Evolutionary conservation across 129 eudicot species (phyloP).

Genomic region (Cynara cardunculus): DNA sequence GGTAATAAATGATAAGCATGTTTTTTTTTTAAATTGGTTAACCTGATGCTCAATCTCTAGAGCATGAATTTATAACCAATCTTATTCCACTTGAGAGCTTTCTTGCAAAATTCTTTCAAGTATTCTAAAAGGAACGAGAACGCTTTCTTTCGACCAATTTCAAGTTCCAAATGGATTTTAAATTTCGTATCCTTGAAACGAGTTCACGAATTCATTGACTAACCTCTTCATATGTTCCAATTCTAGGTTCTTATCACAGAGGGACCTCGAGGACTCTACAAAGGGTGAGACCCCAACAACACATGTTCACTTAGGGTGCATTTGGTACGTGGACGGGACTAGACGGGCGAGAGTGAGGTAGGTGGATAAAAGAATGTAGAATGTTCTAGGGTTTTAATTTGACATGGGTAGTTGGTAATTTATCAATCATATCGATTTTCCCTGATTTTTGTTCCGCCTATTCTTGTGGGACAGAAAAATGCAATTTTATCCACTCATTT

Average conservation of each 20-base stretch:
- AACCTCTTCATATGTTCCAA: background rate
- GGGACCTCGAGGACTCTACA: conserved; percentile 90
- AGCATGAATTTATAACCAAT: background rate
- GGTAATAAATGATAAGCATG: background rate
- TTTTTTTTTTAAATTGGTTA: background rate
- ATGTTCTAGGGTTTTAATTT: background rate
- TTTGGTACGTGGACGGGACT: background rate
- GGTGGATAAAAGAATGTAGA: background rate
- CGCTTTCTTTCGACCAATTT: background rate
- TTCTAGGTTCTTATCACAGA: conserved; percentile 73
- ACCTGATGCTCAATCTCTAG: background rate
- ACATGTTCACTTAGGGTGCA: background rate
- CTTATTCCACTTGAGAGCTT: background rate
- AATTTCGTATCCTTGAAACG: background rate
- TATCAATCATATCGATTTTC: background rate
- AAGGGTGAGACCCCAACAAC: conserved; percentile 63
- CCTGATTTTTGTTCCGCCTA: background rate
- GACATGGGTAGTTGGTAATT: background rate
- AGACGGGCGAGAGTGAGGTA: background rate
- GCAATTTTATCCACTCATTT: background rate
- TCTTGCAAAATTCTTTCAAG: no score
- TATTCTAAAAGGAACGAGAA: no score
- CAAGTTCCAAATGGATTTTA: background rate
- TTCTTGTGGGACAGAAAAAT: background rate
- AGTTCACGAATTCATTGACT: background rate